Conservation (phyloP, 83 land plant species). For the Picea abies region DNA sequence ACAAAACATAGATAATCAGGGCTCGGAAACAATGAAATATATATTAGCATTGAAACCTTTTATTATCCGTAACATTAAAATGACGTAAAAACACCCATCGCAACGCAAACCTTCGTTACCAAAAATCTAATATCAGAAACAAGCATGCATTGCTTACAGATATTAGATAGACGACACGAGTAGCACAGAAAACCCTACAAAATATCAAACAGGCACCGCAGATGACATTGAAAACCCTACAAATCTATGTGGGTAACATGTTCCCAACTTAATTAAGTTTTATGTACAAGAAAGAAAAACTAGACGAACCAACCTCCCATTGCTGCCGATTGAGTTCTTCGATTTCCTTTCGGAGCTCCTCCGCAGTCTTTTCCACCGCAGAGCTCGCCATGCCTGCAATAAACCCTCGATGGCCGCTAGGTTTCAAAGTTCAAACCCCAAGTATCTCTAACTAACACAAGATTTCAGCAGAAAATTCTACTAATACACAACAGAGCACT, state of each 20-base stretch:
- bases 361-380: conserved; percentile 58
- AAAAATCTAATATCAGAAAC: too few species aligned
- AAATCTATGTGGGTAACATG: not conserved
- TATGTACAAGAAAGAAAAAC: not conserved
- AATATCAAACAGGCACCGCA: not conserved
- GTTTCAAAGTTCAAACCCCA: not conserved
- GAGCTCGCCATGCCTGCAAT: conserved; percentile 27
- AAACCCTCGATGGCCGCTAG: not conserved
- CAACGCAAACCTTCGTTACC: too few species aligned
- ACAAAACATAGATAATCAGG: not conserved
- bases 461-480: too few species aligned
- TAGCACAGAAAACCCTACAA: not conserved
- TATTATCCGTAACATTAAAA: too few species aligned
- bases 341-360: conserved; percentile 77
- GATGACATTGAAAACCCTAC: too few species aligned
- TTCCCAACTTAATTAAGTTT: not conserved
- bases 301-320: conserved; percentile 52
- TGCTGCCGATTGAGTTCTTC: conserved; percentile 83
- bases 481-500: too few species aligned
- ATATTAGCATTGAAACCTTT: too few species aligned
- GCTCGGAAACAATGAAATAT: not conserved
- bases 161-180: not conserved
- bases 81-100: too few species aligned
- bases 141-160: not conserved
- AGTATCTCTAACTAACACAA: too few species aligned